Base-by-base conservation (phyloP, 2,329 filamentous ascomycete species). In the Microsporum canis region DNA sequence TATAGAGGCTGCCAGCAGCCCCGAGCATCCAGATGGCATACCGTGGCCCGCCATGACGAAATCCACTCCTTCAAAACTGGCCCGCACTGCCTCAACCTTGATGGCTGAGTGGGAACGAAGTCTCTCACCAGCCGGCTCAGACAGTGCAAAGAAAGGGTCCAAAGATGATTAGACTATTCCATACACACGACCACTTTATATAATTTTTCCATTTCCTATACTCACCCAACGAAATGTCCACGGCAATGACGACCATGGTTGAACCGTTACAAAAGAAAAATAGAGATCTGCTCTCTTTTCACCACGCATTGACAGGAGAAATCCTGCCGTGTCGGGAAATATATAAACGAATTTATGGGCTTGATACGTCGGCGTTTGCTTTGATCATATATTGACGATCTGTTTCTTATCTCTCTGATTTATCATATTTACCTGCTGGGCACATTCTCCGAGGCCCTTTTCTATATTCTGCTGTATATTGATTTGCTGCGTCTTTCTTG, bases 91-190 rank as follows among this genome's bases (percentile, higher is more conserved):
- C n/a, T 88, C 86, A 39, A 88, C 87, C 64, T 79, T 96, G 61
- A 90, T 96, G 84, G 88, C 86, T 65, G 91, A 96, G 71, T 95
- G 90, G 89, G 92, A 97, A 76, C 89, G 85, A 72, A 88, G 83
- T 66, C 77, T 91, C 12, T 84, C 82, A 1, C 79, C 84, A 2
- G 34, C 31, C 17, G 4, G 14, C 12, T 45, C 39, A 23, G 57
- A 59, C 10, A 14, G 17, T 33, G 55, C 23, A 57, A 43, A 14
- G 14, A 41, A 57, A 57, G 55, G 55, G 14, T 43, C 55, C n/a
- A 57, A 57, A 12, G 55, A 43, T 27, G 55, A 57, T 12, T 57
- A 57, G 29, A 33, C 17, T 27, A 3, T 23, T 1, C 17, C 14
- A 17, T n/a, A 5, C 33, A 27, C 12, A 55, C 51, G 7, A 12